A percentile compares a stretch with the other conserved stretches of the same genome.
These are phyloP conservation scores for Phytopythium montanum DNA, from an alignment of 352 stramenopile genomes.

Conservation along the genomic window DNA sequence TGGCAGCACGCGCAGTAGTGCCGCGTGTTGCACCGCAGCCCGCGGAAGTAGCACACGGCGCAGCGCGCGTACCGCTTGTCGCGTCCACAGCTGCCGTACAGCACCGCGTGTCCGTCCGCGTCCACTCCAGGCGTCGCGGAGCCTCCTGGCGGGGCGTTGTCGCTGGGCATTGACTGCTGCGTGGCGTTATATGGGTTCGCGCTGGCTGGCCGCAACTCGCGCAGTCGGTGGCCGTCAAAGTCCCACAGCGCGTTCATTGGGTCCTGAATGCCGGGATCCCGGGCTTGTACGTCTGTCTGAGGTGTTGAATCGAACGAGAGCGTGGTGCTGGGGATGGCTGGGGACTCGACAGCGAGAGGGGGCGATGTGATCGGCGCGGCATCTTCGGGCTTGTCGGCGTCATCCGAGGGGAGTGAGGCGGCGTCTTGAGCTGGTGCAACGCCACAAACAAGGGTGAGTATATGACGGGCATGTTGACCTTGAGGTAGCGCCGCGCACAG, in stretches of 20 bases:
- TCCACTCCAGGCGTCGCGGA: slow-evolving; percentile 18
- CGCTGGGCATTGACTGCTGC: neutral
- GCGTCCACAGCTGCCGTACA: slow-evolving; percentile 63
- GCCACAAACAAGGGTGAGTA: too few relatives aligned
- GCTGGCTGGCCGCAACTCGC: slow-evolving; percentile 33
- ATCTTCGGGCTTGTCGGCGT: neutral
- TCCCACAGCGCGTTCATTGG: slow-evolving; percentile 65
- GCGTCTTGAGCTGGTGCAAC: neutral
- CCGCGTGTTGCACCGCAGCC: slow-evolving; percentile 56
- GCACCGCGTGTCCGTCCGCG: slow-evolving; percentile 37
- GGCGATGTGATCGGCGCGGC: neutral
- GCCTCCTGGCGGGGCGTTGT: neutral
- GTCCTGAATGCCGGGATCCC: slow-evolving; percentile 21
- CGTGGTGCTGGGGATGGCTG: neutral
- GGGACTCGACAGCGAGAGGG: neutral
- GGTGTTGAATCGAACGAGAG: neutral
- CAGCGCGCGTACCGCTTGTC: slow-evolving; percentile 71
- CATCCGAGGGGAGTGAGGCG: neutral
- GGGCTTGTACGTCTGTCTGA: neutral
- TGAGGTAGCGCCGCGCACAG: slow-evolving; percentile 8
- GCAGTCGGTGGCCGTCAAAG: slow-evolving; percentile 54
- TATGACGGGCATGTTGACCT: too few relatives aligned
- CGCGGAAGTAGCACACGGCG: slow-evolving; percentile 73
- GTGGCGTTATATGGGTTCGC: slow-evolving; percentile 31
- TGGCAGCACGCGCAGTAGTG: slow-evolving; percentile 73